Percentiles rank a stretch among this genome's conserved stretches.
Evolutionary conservation across 2,329 filamentous ascomycete genomes (phyloP).

Genomic region (Monosporascus cannonballus): DNA sequence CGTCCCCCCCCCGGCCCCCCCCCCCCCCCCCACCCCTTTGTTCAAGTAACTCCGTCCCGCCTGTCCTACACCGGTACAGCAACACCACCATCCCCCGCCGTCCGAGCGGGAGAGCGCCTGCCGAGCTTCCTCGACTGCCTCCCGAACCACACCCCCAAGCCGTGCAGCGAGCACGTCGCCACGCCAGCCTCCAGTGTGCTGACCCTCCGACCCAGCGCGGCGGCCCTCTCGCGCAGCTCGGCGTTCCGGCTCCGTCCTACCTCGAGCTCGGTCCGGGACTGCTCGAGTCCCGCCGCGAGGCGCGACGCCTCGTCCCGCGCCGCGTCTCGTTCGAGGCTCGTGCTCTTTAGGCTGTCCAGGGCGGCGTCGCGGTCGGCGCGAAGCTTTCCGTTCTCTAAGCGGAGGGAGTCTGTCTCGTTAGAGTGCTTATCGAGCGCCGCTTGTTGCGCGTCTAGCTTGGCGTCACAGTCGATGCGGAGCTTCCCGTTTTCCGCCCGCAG

Average conservation of each 20-base stretch:
- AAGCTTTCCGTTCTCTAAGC: background rate
- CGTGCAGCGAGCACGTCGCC: background rate
- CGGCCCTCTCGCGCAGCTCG: background rate
- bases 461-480: background rate
- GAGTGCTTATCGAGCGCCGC: background rate
- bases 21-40: too few relatives aligned
- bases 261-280: background rate
- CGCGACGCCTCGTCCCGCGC: background rate
- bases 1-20: too few relatives aligned
- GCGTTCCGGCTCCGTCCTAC: background rate
- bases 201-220: background rate
- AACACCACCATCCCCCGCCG: too few relatives aligned
- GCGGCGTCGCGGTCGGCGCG: background rate
- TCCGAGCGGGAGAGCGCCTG: too few relatives aligned
- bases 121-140: background rate
- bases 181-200: background rate
- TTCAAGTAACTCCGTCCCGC: too few relatives aligned
- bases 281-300: background rate
- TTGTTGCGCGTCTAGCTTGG: background rate
- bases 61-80: too few relatives aligned
- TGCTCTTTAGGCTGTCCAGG: background rate
- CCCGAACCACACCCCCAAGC: background rate
- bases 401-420: background rate
- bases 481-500: background rate
- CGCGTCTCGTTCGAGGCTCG: background rate